Base-by-base conservation (phyloP, 805 yeast species). In the baker's yeast (Saccharomyces cerevisiae) region DNA sequence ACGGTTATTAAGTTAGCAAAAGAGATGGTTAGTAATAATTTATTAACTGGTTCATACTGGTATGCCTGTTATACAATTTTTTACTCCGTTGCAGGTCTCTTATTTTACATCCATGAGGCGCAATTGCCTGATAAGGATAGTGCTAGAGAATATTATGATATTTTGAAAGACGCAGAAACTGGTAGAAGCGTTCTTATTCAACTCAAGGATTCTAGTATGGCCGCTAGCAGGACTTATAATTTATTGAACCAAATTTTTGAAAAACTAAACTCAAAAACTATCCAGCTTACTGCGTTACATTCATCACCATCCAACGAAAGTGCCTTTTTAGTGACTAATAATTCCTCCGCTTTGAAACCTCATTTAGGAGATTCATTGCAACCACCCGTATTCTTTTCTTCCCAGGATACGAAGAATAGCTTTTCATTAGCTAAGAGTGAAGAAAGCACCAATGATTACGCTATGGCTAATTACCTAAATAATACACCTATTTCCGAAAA, bases 21-120 rank as follows among this genome's bases (percentile, higher is more conserved):
- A 61, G 89, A 85, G 58, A 82, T 90, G 88, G 81, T 87, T 54
- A 78, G 80, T 57, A 81, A 82, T 55, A 79, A 85, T 57, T 74
- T 87, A 61, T 73, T 90, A 55, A 82, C 87, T 59, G 96, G 96
- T 1, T 87, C 96, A 0, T 91, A 90, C 67, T 89, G 97, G 96
- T 90, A 89, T 64, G 85, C 94, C n/a, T 84, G 87, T 68, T 90
- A 90, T 69, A 89, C 96, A 0, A 85, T 90, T n/a, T 90, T 90
- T 67, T 90, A 88, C 68, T 84, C 96, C 1, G 91, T 90, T 51
- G 96, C 96, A 0, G 89, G 96, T 60, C 75, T 90, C 61, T 83
- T 89, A 6, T 90, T 86, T 65, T 90, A 89, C 66, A 84, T 82
- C 55, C 94, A 87, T 66, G 81, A 78, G 55, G 75, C 73, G 4